Evolutionary conservation across 2,329 filamentous ascomycete genomes (phyloP), one percentile per base, ranked within the genome.

Genomic region (Dothistroma septosporum): DNA sequence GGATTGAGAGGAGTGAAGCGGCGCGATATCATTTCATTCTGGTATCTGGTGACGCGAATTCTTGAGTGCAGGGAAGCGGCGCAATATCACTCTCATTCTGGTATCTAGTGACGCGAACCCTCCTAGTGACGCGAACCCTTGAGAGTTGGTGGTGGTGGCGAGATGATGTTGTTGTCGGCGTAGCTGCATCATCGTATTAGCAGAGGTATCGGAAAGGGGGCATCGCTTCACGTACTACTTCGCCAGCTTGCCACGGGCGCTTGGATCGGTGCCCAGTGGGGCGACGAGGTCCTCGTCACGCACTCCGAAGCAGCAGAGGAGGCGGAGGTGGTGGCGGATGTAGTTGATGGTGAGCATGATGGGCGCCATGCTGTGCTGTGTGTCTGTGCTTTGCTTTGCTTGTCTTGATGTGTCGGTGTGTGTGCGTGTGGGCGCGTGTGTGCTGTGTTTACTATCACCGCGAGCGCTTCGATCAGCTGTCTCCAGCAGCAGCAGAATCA

Each of bases 1-100:
- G 35, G 59, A 70, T 70, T 56, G 41, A 48, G 41, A 44, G 41
- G 1, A 44, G 14, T 16, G 41, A 19, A 1, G 41, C 41, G 41
- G 41, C 16, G 41, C 41, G 41, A 44, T 5, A n/a, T 44, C 41
- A 22, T 37, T 54, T 16, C 52, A 37, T 24, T 54, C 7, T 35
- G 52, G n/a, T 37, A 33, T 37, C 19, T 44, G n/a, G 37, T 44
- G 37, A n/a, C n/a, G n/a, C n/a, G n/a, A n/a, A n/a, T n/a, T n/a
- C n/a, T 70, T 56, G 41, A 47, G 37, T 16, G 37, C 2, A 44
- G 14, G 41, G 41, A 19, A 1, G 41, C 41, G 41, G 41, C 16
- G 41, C 41, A 16, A 44, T 5, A n/a, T 44, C 41, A 22, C 21
- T 54, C 12, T 16, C 52, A 37, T 24, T 54, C 7, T 35, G 52